These are phyloP conservation scores for Bruguiera parviflora DNA, from an alignment of 345 rosid genomes.

Conservation along the genomic window DNA sequence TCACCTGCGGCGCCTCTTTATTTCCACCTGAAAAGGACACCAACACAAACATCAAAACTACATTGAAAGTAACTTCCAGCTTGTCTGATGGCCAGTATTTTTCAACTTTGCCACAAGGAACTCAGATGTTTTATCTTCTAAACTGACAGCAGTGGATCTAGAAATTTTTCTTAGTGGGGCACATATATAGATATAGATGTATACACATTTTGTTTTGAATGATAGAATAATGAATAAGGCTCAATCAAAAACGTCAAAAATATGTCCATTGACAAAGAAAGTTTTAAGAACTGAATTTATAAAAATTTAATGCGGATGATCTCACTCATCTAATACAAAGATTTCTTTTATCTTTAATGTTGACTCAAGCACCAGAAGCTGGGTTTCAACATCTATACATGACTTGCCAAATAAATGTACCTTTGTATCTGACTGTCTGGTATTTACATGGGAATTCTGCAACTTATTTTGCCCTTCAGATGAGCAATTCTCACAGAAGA, in stretches of 20 bases:
- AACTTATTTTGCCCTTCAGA: constrained; percentile 58
- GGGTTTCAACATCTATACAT: not conserved
- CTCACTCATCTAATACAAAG: no score
- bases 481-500: constrained; percentile 82
- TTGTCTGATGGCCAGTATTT: not conserved
- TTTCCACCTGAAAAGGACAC: constrained; percentile 52
- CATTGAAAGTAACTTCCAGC: not conserved
- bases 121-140: not conserved
- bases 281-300: no score
- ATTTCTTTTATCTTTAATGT: no score
- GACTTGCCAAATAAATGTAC: constrained; percentile 30
- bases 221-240: no score
- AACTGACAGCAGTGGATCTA: no score
- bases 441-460: constrained; percentile 48
- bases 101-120: no score
- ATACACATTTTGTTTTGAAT: no score
- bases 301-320: no score
- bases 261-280: no score
- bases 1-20: constrained; percentile 62
- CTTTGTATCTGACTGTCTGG: constrained; percentile 60
- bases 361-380: not conserved
- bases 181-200: no score
- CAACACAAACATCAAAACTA: not conserved
- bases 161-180: no score
- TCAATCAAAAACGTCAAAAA: no score